A percentile compares a stretch with the other conserved stretches of the same genome.
Conservation (phyloP, 2,329 filamentous ascomycete genomes). For the Botrytis galanthina region DNA sequence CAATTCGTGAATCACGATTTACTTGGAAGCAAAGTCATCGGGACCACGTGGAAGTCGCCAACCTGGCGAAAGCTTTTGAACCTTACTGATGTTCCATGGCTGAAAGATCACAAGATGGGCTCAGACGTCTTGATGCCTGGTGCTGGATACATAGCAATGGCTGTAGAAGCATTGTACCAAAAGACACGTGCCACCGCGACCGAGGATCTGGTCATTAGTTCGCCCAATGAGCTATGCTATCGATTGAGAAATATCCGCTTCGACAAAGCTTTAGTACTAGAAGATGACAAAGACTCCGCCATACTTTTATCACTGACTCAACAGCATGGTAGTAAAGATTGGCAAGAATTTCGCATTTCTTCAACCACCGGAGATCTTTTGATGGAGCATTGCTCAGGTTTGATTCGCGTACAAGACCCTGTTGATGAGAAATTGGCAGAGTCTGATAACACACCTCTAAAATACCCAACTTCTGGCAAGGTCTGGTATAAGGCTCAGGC, state of each 20-base stretch:
- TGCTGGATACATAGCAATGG: constrained; percentile 28
- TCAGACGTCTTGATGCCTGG: constrained; percentile 49
- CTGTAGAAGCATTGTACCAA: constrained; percentile 28
- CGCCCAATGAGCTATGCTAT: not conserved
- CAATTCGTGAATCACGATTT: constrained; percentile 49
- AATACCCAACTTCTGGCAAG: not conserved
- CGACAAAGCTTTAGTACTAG: constrained; percentile 18
- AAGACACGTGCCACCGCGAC: not conserved
- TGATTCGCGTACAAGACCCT: constrained; percentile 8
- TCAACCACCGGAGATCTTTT: not conserved
- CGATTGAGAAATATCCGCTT: constrained; percentile 13
- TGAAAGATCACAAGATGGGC: constrained; percentile 50
- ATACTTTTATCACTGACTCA: constrained; percentile 1
- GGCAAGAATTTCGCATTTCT: constrained; percentile 16
- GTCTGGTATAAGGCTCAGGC: constrained; percentile 12
- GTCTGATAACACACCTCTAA: not conserved
- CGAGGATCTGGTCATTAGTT: not conserved
- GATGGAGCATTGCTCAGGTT: constrained; percentile 11
- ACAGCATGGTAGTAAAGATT: not conserved
- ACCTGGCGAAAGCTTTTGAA: constrained; percentile 36
- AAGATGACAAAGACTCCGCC: not conserved
- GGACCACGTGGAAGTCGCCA: constrained; percentile 26
- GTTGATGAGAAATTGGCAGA: not conserved
- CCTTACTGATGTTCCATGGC: constrained; percentile 49
- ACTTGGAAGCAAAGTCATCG: constrained; percentile 42